These are phyloP conservation scores for Capillidium heterosporum DNA, from an alignment of 371 early-diverging fungal species.

Conservation along the genomic window DNA sequence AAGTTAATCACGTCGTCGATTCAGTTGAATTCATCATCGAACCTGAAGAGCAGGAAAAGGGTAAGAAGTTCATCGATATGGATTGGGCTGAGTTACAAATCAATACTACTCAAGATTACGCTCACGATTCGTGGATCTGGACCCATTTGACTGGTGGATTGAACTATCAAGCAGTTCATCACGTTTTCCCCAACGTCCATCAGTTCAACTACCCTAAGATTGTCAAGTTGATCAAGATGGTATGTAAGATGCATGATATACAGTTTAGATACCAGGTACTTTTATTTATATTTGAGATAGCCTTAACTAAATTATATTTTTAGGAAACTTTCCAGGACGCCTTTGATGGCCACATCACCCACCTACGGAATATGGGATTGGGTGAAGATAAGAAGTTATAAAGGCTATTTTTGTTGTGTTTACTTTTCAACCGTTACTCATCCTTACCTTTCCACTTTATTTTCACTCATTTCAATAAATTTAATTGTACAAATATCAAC, in stretches of 20 bases:
- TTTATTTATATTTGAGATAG: background rate
- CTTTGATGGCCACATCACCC: constrained; percentile 19
- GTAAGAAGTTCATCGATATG: constrained; percentile 17
- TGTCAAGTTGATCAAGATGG: constrained; percentile 19
- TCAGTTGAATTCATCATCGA: constrained; percentile 18
- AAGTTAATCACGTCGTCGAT: constrained; percentile 37
- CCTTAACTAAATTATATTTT: background rate
- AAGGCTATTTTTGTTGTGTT: no score
- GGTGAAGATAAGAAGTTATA: constrained; percentile 15
- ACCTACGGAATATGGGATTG: constrained; percentile 19
- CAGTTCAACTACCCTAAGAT: constrained; percentile 31
- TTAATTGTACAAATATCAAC: no score
- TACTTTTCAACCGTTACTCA: no score
- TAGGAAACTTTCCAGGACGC: constrained; percentile 26
- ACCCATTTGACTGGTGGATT: constrained; percentile 28
- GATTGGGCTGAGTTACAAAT: constrained; percentile 43
- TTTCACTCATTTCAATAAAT: no score
- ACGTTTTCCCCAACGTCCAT: constrained; percentile 31
- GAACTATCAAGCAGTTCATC: constrained; percentile 39
- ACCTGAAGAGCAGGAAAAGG: constrained; percentile 19
- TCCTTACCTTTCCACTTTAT: no score
- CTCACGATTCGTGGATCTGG: constrained; percentile 28
- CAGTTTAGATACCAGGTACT: constrained; percentile 22
- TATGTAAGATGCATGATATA: constrained; percentile 25
- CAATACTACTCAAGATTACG: constrained; percentile 34